These are phyloP conservation scores for Aurinia saxatilis DNA, from an alignment of 345 rosid genomes.

Conservation along the genomic window DNA sequence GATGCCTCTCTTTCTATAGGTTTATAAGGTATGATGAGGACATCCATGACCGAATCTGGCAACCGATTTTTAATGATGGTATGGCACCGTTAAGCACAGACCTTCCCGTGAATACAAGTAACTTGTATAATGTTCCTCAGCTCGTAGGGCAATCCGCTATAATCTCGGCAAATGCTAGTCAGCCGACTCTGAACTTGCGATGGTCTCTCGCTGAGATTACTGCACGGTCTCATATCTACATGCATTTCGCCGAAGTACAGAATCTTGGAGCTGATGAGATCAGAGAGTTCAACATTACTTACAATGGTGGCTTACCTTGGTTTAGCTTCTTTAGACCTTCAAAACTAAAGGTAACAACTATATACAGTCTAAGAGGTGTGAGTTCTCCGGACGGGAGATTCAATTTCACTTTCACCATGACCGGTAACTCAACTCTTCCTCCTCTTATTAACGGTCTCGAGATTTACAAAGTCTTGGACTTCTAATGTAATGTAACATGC, in stretches of 20 bases:
- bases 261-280: conserved; percentile 7
- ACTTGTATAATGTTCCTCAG: conserved; percentile 5
- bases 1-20: background rate
- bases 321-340: conserved; percentile 8
- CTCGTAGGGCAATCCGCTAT: conserved; percentile 15
- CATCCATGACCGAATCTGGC: conserved; percentile 32
- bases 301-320: conserved; percentile 5
- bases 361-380: background rate
- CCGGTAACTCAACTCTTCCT: conserved; percentile 12
- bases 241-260: conserved; percentile 36
- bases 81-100: background rate
- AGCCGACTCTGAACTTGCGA: background rate
- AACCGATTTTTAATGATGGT: background rate
- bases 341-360: conserved; percentile 4
- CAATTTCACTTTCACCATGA: background rate
- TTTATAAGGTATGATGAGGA: conserved; percentile 30
- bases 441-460: conserved; percentile 29
- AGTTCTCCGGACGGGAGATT: background rate
- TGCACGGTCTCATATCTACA: conserved; percentile 11
- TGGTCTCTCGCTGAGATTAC: background rate
- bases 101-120: background rate
- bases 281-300: conserved; percentile 21
- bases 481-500: background rate
- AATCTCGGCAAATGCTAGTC: conserved; percentile 11
- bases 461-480: conserved; percentile 11